Conservation (phyloP, 805 yeast genomes). For the Nakazawaea anatomiae region DNA sequence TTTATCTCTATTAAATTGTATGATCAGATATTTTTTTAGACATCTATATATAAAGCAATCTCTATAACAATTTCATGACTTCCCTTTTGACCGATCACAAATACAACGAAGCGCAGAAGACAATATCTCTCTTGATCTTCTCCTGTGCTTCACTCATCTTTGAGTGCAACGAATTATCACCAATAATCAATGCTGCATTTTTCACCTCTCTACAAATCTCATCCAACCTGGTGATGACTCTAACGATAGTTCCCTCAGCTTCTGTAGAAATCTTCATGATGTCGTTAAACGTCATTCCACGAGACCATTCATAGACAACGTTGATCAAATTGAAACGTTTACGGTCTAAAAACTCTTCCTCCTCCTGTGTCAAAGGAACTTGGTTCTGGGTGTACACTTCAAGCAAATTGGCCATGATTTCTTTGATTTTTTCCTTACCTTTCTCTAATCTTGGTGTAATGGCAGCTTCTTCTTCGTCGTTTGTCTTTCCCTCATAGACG, state of each 20-base stretch:
- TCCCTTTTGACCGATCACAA: neutral
- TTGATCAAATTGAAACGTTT: constrained; percentile 87
- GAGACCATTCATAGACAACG: constrained; percentile 97
- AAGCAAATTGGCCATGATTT: constrained; percentile 60
- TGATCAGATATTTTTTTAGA: too few species aligned
- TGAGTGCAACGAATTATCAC: constrained; percentile 82
- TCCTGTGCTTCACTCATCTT: constrained; percentile 94
- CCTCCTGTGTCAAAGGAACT: constrained; percentile 76
- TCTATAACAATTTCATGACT: too few species aligned
- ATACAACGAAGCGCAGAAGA: constrained; percentile 92
- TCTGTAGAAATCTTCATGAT: constrained; percentile 86
- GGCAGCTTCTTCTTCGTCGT: constrained; percentile 55
- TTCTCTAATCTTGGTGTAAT: constrained; percentile 74
- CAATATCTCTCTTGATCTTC: constrained; percentile 91
- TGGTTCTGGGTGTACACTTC: constrained; percentile 59
- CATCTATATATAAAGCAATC: too few species aligned
- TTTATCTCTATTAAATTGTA: too few species aligned
- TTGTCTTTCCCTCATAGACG: constrained; percentile 82
- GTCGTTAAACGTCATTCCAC: constrained; percentile 86
- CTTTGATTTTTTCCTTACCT: constrained; percentile 62
- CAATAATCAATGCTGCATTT: constrained; percentile 90
- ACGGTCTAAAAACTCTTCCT: constrained; percentile 74
- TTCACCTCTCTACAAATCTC: constrained; percentile 94
- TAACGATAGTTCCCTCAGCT: constrained; percentile 93
- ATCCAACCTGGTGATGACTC: constrained; percentile 91